Conservation (phyloP, 1,139 yeast genomes). For the Sporopachydermia cereana region DNA sequence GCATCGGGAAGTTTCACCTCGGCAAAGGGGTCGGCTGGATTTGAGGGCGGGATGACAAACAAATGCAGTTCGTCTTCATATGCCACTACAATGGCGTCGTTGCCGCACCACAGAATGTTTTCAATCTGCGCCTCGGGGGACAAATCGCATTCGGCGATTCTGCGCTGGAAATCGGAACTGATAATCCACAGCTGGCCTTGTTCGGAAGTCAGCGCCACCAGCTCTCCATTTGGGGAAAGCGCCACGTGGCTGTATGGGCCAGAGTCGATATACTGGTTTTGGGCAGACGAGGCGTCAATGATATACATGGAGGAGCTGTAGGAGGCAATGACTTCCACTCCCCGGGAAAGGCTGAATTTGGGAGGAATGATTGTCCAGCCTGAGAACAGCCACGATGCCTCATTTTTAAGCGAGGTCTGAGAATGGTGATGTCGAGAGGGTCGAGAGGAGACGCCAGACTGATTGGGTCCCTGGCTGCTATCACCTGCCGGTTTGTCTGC, state of each 20-base stretch:
- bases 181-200: constrained; percentile 41
- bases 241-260: constrained; percentile 47
- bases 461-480: constrained; percentile 20
- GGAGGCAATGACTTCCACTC: constrained; percentile 23
- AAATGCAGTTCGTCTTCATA: constrained; percentile 55
- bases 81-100: constrained; percentile 59
- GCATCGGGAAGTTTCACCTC: constrained; percentile 65
- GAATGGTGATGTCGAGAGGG: too few relatives aligned
- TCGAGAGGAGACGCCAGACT: constrained; percentile 15
- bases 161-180: constrained; percentile 37
- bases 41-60: constrained; percentile 59
- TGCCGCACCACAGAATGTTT: constrained; percentile 72
- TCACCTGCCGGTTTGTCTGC: background rate
- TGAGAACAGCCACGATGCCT: background rate
- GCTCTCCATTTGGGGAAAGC: constrained; percentile 49
- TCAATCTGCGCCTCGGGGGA: constrained; percentile 24
- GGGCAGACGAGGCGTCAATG: constrained; percentile 18
- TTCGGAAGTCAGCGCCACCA: constrained; percentile 44
- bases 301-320: constrained; percentile 16
- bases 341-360: constrained; percentile 18
- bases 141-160: constrained; percentile 36
- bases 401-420: background rate
- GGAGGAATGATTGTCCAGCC: constrained; percentile 26
- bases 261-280: constrained; percentile 29
- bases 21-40: constrained; percentile 52